phyloP scores from a whole-genome alignment of 2,329 filamentous ascomycete species.

The Stachybotrys chartarum region DNA sequence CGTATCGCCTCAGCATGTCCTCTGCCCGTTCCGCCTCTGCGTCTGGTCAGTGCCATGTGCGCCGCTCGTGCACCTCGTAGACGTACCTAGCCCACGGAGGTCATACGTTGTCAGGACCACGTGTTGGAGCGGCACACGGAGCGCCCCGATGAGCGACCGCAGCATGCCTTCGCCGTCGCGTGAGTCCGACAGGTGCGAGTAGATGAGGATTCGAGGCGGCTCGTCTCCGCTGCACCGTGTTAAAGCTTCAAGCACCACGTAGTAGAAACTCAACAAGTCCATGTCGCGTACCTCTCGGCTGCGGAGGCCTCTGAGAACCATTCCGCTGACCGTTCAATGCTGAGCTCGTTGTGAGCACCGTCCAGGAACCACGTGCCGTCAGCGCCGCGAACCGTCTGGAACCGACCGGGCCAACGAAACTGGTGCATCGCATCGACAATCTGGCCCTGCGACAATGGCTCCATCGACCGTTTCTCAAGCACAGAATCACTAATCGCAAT shows the following conservation, averaged over 20 bases:
- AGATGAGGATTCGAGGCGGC: background rate
- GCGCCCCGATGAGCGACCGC: background rate
- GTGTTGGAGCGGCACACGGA: background rate
- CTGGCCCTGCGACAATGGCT: conserved; percentile 11
- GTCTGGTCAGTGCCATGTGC: background rate
- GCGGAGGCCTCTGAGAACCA: conserved; percentile 17
- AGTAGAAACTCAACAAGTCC: background rate
- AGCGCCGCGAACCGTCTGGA: conserved; percentile 18
- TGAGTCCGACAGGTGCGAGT: background rate
- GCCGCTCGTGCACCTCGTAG: background rate
- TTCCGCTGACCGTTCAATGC: conserved; percentile 23
- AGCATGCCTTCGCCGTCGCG: background rate
- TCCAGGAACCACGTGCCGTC: conserved; percentile 29
- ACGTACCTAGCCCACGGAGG: background rate
- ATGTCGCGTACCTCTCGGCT: background rate
- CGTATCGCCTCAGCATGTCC: background rate
- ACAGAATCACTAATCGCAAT: conserved; percentile 15
- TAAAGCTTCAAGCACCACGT: background rate
- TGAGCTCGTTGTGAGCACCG: conserved; percentile 34
- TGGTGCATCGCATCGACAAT: conserved; percentile 14
- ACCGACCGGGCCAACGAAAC: conserved; percentile 25
- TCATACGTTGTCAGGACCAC: background rate
- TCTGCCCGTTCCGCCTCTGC: background rate
- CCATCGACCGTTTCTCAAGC: conserved; percentile 12
- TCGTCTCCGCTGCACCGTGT: background rate